phyloP scores from a whole-genome alignment of 2,329 filamentous ascomycete species.

The Clonostachys chloroleuca region DNA sequence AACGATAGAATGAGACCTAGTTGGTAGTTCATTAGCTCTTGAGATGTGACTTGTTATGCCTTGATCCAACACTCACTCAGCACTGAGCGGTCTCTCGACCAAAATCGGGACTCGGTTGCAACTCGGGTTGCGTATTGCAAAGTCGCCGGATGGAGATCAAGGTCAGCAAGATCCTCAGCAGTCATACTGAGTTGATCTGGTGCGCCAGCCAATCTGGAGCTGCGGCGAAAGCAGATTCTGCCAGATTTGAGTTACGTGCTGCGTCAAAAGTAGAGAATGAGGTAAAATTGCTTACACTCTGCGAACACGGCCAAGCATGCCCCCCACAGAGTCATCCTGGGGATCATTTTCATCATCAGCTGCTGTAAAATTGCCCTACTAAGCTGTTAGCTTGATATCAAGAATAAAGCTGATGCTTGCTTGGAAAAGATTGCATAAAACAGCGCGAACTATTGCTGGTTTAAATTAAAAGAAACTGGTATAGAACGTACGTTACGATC shows the following conservation, averaged over 20 bases:
- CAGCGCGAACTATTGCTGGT: neutral
- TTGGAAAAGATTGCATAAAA: neutral
- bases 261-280: too few relatives aligned
- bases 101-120: slow-evolving; percentile 32
- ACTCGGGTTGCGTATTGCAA: slow-evolving; percentile 29
- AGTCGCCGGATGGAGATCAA: slow-evolving; percentile 30
- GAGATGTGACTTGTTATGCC: neutral
- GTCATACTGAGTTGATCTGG: slow-evolving; percentile 29
- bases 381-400: neutral
- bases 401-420: neutral
- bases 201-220: slow-evolving; percentile 18
- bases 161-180: slow-evolving; percentile 21
- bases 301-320: slow-evolving; percentile 26
- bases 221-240: slow-evolving; percentile 28
- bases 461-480: neutral
- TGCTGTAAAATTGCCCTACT: slow-evolving; percentile 16
- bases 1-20: slow-evolving; percentile 37
- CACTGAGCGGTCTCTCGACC: slow-evolving; percentile 28
- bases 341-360: slow-evolving; percentile 10
- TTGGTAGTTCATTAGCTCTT: neutral
- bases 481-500: slow-evolving; percentile 17
- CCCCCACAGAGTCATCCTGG: slow-evolving; percentile 10
- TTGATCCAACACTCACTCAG: slow-evolving; percentile 14
- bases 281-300: slow-evolving; percentile 18
- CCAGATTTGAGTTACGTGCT: slow-evolving; percentile 1